phyloP scores from a whole-genome alignment of 768 basidiomycete genomes.

The Dioszegia crocea region DNA sequence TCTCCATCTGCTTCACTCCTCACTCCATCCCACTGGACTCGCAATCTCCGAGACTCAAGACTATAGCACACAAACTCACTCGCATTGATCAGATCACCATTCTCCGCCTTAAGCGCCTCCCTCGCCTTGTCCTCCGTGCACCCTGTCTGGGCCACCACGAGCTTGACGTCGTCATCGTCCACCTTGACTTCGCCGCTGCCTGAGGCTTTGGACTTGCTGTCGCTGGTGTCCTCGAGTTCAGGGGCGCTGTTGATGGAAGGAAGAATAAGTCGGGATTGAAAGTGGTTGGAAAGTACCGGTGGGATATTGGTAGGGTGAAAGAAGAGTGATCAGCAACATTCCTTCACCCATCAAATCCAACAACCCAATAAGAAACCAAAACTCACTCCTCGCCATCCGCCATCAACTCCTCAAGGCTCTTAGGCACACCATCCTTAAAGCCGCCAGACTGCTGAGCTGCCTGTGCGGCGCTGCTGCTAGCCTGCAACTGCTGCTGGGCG shows the following conservation, averaged over 20 bases:
- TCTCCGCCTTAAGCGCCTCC: slow-evolving; percentile 79
- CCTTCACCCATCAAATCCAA: no score
- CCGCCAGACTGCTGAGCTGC: slow-evolving; percentile 55
- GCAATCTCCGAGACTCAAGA: background rate
- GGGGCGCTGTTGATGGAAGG: slow-evolving; percentile 31
- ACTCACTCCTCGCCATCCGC: slow-evolving; percentile 45
- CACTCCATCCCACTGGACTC: no score
- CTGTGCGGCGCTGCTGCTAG: slow-evolving; percentile 50
- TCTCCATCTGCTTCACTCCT: no score
- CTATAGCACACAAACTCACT: slow-evolving; percentile 71
- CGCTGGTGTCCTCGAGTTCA: slow-evolving; percentile 31
- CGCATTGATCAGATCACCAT: slow-evolving; percentile 92
- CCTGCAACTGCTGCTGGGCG: slow-evolving; percentile 69
- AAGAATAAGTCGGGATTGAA: background rate
- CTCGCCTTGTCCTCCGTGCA: slow-evolving; percentile 91
- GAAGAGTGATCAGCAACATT: background rate
- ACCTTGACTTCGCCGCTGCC: slow-evolving; percentile 50
- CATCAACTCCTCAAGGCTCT: slow-evolving; percentile 55
- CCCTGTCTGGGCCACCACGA: slow-evolving; percentile 82
- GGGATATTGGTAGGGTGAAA: no score
- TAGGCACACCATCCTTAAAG: slow-evolving; percentile 65
- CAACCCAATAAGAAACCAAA: no score
- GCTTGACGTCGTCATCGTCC: slow-evolving; percentile 89
- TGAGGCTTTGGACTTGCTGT: slow-evolving; percentile 17
- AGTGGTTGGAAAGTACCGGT: no score